Evolutionary conservation across 441 rosid genomes (phyloP).

Genomic region (Populus tomentosa): DNA sequence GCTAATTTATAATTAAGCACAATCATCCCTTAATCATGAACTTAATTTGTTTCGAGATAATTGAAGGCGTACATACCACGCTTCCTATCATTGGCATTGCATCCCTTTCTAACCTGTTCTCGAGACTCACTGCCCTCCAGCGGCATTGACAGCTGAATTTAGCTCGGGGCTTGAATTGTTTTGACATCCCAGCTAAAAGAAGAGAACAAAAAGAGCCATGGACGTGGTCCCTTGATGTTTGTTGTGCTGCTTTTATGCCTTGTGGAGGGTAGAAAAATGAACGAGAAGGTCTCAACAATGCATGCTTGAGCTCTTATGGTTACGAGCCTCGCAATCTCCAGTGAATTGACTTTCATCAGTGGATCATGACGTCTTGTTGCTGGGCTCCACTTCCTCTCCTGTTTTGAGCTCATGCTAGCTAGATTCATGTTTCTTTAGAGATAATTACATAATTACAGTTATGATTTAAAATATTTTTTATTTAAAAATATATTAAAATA

Average conservation of each 20-base stretch:
- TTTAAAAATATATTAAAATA: no score
- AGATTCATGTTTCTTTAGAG: no score
- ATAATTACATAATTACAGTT: no score
- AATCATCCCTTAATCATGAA: background rate
- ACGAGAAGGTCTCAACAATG: background rate
- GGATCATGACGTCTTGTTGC: background rate
- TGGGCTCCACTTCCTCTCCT: no score
- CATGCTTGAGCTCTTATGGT: background rate
- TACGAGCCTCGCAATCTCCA: background rate
- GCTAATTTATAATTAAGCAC: background rate
- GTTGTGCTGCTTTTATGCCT: background rate
- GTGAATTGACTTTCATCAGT: background rate
- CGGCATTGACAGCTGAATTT: conserved; percentile 6
- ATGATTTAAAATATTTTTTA: no score
- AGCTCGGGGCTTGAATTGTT: background rate
- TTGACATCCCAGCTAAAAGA: background rate
- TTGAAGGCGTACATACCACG: background rate
- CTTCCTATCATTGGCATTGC: background rate
- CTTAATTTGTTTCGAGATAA: background rate
- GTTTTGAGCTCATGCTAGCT: no score
- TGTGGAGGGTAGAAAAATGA: background rate
- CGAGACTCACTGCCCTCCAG: conserved; percentile 1
- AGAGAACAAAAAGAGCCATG: background rate
- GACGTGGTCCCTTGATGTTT: background rate
- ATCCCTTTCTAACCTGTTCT: conserved; percentile 1